A percentile compares a stretch with the other conserved stretches of the same genome.
Evolutionary conservation across 345 rosid species (phyloP).

Genomic region (Citrus hindsii): DNA sequence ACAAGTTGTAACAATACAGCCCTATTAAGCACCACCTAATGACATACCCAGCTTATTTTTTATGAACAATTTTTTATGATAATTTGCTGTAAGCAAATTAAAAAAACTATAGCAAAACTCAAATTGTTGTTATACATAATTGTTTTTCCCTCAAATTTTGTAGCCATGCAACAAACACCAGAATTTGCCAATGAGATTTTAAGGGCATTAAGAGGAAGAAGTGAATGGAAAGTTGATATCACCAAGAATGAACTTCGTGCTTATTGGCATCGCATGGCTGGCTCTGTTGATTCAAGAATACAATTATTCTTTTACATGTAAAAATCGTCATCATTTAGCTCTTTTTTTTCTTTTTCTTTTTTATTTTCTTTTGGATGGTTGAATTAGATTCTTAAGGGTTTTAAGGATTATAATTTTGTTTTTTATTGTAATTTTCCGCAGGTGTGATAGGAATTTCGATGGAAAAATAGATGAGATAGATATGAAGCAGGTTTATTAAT

Average conservation of each 20-base stretch:
- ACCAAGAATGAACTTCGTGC: conserved; percentile 32
- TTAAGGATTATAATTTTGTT: background rate
- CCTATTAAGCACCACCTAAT: too few relatives aligned
- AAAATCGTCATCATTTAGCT: background rate
- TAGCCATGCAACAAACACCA: conserved; percentile 39
- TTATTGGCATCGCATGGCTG: conserved; percentile 37
- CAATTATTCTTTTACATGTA: conserved; percentile 52
- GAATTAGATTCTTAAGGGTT: background rate
- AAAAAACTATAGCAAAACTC: too few relatives aligned
- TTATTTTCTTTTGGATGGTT: too few relatives aligned
- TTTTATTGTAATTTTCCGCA: conserved; percentile 5
- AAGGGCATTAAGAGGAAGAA: conserved; percentile 43
- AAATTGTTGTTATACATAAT: too few relatives aligned
- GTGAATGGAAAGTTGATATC: conserved; percentile 22
- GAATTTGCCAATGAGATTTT: conserved; percentile 40
- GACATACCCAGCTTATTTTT: too few relatives aligned
- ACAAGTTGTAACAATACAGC: too few relatives aligned
- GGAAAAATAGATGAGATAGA: conserved; percentile 36
- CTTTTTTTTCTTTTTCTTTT: too few relatives aligned
- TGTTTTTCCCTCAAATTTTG: background rate
- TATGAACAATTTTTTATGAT: too few relatives aligned
- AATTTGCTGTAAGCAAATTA: too few relatives aligned
- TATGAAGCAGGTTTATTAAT: conserved; percentile 31
- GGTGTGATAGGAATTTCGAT: conserved; percentile 46
- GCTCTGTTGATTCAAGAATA: conserved; percentile 31